Base-by-base conservation (phyloP, 805 yeast species). In the Torulaspora gathmanii region DNA sequence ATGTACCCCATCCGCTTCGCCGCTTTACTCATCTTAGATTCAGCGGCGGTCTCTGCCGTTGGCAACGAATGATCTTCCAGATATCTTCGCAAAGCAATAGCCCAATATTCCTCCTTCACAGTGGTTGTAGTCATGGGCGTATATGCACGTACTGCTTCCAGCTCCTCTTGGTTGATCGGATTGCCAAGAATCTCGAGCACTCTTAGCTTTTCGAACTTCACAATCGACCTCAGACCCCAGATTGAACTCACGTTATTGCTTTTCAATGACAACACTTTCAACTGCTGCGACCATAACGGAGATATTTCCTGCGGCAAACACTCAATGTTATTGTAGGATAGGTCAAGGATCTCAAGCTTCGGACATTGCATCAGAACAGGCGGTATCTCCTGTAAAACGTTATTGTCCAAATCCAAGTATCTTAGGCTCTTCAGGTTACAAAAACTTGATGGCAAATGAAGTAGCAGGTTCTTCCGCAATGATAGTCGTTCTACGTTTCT, bases 1-100 rank as follows among this genome's bases (percentile, higher is more conserved):
- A 84, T 79, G 43, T 84, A 75, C 0, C 90, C 91, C 89, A 82
- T 83, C 50, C 91, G 70, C 57, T 83, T 79, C 0, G 86, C 78
- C 4, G 87, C 86, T 44, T 80, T 73, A n/a, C 84, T 74, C 39
- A 53, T 45, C 48, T 53, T 58, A 30, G 46, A 33, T 13, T 36
- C 42, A 4, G 28, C 25, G 22, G 27, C 15, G 12, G 25, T 38
- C 22, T 10, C 56, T 28, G 17, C 57, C 46, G 40, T 65, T 53
- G 40, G 38, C n/a, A 27, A 23, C 7, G 46, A 19, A 37, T 54
- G 52, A 37, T 54, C 47, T 30, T 48, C 50, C 25, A 65, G 56
- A 41, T 58, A 61, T 42, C 58, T 58, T 31, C 59, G 55, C 19
- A 63, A 37, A 1, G 67, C 66, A 12, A 55, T 46, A 2, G 62